Evolutionary conservation across 306 rosid genomes (phyloP).

Genomic region (Betula pendula): DNA sequence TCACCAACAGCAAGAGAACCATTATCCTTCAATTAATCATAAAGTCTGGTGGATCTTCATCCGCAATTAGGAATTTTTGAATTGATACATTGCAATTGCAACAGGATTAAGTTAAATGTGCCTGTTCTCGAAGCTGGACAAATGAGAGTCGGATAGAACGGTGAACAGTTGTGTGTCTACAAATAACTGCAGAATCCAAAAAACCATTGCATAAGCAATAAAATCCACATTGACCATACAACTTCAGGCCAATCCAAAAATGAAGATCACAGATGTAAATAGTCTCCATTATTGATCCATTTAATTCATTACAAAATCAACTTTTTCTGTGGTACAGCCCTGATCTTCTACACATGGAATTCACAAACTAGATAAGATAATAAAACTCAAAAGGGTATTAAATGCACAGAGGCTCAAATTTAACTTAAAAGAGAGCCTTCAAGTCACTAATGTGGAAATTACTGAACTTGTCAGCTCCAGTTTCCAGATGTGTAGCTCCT

Average conservation of each 20-base stretch:
- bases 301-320: not conserved
- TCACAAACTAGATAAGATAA: not conserved
- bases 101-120: constrained; percentile 23
- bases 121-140: constrained; percentile 77
- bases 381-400: not conserved
- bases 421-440: not conserved
- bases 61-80: constrained; percentile 27
- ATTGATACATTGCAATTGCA: constrained; percentile 1
- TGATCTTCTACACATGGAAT: not conserved
- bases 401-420: not conserved
- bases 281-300: not conserved
- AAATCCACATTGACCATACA: not conserved
- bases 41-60: constrained; percentile 13
- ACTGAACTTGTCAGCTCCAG: not conserved
- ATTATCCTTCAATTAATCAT: constrained; percentile 11
- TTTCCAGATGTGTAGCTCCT: not conserved
- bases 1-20: constrained; percentile 17
- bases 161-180: constrained; percentile 88
- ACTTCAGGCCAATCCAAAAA: not conserved
- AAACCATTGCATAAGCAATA: constrained; percentile 21
- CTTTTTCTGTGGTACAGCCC: not conserved
- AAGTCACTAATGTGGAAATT: not conserved
- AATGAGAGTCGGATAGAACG: constrained; percentile 73
- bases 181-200: constrained; percentile 57
- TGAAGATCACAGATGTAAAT: constrained; percentile 2